Base-by-base conservation (phyloP, 2,329 filamentous ascomycete genomes). In the Cryphonectria naterciae region DNA sequence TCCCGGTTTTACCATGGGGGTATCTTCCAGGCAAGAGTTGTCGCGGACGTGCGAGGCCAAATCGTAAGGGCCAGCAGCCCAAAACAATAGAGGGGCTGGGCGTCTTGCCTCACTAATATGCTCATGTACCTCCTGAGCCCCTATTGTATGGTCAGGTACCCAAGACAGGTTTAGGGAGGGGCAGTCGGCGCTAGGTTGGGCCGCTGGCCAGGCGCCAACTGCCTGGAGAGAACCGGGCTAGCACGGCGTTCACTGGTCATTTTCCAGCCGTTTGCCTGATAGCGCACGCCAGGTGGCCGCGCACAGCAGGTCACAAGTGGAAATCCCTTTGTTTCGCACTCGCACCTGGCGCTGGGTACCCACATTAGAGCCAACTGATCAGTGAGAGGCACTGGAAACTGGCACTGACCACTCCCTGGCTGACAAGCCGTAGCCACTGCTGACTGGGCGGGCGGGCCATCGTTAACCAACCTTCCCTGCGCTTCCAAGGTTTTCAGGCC, bases 401-500 rank as follows among this genome's bases (percentile, higher is more conserved):
- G 13, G 22, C 62, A 43, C 22, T 15, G 39, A 6, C 22, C 60
- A 39, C 41, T 43, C n/a, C n/a, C 39, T 46, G 62, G 62, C 25
- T 65, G 62, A 15, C 22, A 6, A 28, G 62, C 62, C 5, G 62
- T 22, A 41, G n/a, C 19, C 35, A n/a, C 60, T 37, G 61, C 61
- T 41, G 61, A 22, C 35, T 46, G 37, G 58, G 58, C 32, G 58
- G 37, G 61, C 61, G 32, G 60, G 60, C 35, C 67, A 43, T 39
- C 37, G 28, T 28, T 22, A 60, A 43, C 32, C n/a, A 35, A 35
- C 61, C 58, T 62, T 46, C 56, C 56, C 19, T 54, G 67, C 58
- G 22, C 32, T 61, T 32, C 65, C 65, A 39, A 67, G 65, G 32
- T 67, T 67, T 67, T 64, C 61, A 46, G 39, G 61, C 52, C 65